These are phyloP conservation scores for Plasmodium gaboni DNA, from an alignment of 169 alveolate genomes.

Conservation along the genomic window DNA sequence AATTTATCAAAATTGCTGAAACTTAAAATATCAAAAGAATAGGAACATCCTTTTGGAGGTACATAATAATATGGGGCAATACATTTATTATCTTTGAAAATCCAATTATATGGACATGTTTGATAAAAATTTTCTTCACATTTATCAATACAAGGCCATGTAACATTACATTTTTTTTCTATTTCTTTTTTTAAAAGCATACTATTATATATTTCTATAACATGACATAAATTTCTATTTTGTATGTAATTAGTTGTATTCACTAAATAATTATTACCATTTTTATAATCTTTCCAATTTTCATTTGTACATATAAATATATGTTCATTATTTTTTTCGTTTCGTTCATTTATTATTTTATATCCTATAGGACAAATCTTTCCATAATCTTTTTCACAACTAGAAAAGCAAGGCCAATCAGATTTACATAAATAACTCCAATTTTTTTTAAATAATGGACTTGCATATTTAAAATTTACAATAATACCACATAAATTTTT, in stretches of 20 bases:
- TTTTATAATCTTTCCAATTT: conserved; percentile 6
- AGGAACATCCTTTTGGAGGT: conserved; percentile 80
- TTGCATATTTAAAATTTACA: conserved; percentile 79
- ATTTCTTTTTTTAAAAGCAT: conserved; percentile 32
- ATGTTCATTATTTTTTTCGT: neutral
- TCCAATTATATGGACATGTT: conserved; percentile 83
- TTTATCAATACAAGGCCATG: conserved; percentile 62
- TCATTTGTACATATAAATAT: conserved; percentile 46
- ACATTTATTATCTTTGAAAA: conserved; percentile 68
- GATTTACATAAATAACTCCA: conserved; percentile 82
- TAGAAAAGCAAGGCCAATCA: conserved; percentile 78
- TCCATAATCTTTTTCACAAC: conserved; percentile 46
- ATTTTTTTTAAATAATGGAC: conserved; percentile 77
- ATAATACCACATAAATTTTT: conserved; percentile 76
- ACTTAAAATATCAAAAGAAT: conserved; percentile 46
- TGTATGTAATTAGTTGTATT: neutral
- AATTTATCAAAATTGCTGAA: conserved; percentile 69
- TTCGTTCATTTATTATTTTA: conserved; percentile 67
- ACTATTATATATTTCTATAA: conserved; percentile 57
- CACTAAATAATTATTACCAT: neutral
- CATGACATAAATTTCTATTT: conserved; percentile 21
- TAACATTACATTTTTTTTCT: conserved; percentile 46
- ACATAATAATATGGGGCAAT: conserved; percentile 80
- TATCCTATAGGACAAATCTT: conserved; percentile 40
- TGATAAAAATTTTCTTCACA: conserved; percentile 75